Conservation (phyloP, 2,329 filamentous ascomycete genomes). For the Chaetomium globosum region DNA sequence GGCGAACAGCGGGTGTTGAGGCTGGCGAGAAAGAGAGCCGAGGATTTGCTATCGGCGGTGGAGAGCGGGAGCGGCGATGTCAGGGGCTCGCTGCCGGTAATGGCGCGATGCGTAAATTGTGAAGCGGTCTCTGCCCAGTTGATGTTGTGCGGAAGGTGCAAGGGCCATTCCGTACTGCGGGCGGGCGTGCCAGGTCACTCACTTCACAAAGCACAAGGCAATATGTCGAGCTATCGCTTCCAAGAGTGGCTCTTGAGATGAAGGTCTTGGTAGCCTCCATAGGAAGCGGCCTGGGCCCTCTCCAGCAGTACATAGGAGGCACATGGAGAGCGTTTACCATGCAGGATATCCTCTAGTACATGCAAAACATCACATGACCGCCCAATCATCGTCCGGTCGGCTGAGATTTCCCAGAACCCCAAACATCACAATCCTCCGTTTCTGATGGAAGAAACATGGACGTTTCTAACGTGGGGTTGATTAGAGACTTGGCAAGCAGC, state of each 20-base stretch:
- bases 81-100: slow-evolving; percentile 4
- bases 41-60: slow-evolving; percentile 37
- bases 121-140: slow-evolving; percentile 38
- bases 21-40: slow-evolving; percentile 41
- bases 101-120: slow-evolving; percentile 36
- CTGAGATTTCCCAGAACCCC: no score
- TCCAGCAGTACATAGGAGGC: no score
- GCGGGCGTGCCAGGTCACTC: slow-evolving; percentile 41
- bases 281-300: no score
- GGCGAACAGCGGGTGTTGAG: slow-evolving; percentile 42
- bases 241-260: neutral
- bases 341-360: no score
- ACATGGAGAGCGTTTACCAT: no score
- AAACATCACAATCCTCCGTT: no score
- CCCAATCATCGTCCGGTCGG: no score
- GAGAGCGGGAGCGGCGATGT: slow-evolving; percentile 25
- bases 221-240: slow-evolving; percentile 33
- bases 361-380: no score
- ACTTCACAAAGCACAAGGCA: slow-evolving; percentile 41
- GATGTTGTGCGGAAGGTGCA: slow-evolving; percentile 42
- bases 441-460: no score
- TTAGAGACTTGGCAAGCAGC: no score
- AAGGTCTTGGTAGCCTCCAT: no score
- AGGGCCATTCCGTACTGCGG: slow-evolving; percentile 40
- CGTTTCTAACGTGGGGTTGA: no score